Conservation (phyloP, 768 basidiomycete genomes). For the Auricularia cornea region DNA sequence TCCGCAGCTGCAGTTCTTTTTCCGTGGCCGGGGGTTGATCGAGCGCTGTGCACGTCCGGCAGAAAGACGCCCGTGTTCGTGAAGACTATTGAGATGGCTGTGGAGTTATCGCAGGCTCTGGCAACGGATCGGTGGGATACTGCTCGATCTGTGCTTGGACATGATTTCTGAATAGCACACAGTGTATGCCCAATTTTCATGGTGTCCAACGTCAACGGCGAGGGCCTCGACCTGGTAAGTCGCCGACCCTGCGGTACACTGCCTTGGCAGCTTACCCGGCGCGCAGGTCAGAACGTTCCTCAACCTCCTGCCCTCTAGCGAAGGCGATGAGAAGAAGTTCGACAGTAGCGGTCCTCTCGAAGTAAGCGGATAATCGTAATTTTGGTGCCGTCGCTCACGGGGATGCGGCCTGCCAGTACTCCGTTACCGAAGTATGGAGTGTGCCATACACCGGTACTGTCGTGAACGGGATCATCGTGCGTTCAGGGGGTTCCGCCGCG, state of each 20-base stretch:
- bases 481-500: not conserved
- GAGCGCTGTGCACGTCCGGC: not conserved
- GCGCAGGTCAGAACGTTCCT: conserved; percentile 81
- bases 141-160: not conserved
- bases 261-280: conserved; percentile 1
- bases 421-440: conserved; percentile 53
- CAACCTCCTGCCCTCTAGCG: conserved; percentile 84
- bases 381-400: not conserved
- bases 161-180: not conserved
- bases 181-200: conserved; percentile 89
- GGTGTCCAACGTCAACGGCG: conserved; percentile 91
- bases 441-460: conserved; percentile 83
- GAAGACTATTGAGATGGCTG: conserved; percentile 69
- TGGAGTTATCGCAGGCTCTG: conserved; percentile 69
- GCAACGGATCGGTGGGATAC: conserved; percentile 55
- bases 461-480: conserved; percentile 63
- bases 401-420: conserved; percentile 44
- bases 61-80: conserved; percentile 83
- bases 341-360: conserved; percentile 70
- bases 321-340: conserved; percentile 75
- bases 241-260: not conserved
- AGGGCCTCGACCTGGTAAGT: conserved; percentile 69
- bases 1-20: not conserved
- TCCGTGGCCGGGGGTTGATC: not conserved
- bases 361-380: conserved; percentile 29